phyloP scores from a whole-genome alignment of 176 grass and related monocot genomes.

The Paspalum vaginatum region DNA sequence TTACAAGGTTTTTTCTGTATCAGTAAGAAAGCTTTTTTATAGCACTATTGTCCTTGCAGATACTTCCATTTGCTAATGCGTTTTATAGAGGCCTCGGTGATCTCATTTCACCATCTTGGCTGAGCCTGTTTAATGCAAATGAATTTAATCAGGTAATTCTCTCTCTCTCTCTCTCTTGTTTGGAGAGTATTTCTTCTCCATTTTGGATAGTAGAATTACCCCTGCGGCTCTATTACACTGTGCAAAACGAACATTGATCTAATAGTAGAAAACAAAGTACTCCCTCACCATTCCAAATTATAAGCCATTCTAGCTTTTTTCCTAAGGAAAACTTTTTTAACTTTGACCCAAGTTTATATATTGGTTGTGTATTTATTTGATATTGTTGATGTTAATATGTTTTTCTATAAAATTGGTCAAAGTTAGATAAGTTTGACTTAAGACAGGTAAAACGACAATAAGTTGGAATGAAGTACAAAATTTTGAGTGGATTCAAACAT shows the following conservation, averaged over 20 bases:
- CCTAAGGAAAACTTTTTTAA: too few species aligned
- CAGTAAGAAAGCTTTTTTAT: slow-evolving; percentile 13
- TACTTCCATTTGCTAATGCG: slow-evolving; percentile 95
- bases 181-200: neutral
- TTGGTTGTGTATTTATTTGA: too few species aligned
- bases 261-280: neutral
- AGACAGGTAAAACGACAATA: too few species aligned
- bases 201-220: slow-evolving; percentile 12
- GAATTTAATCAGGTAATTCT: slow-evolving; percentile 96
- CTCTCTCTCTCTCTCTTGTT: neutral
- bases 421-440: too few species aligned
- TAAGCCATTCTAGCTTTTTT: too few species aligned
- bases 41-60: slow-evolving; percentile 49
- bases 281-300: too few species aligned
- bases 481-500: slow-evolving; percentile 6
- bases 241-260: neutral
- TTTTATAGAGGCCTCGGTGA: slow-evolving; percentile 93
- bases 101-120: slow-evolving; percentile 89
- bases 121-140: slow-evolving; percentile 98
- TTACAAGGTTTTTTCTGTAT: slow-evolving; percentile 21
- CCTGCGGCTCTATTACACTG: neutral
- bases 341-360: too few species aligned
- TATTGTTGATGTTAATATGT: too few species aligned
- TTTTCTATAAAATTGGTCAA: too few species aligned
- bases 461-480: neutral